Evolutionary conservation across 2,329 filamentous ascomycete species (phyloP).

Genomic region (Tympanopsis confertula): DNA sequence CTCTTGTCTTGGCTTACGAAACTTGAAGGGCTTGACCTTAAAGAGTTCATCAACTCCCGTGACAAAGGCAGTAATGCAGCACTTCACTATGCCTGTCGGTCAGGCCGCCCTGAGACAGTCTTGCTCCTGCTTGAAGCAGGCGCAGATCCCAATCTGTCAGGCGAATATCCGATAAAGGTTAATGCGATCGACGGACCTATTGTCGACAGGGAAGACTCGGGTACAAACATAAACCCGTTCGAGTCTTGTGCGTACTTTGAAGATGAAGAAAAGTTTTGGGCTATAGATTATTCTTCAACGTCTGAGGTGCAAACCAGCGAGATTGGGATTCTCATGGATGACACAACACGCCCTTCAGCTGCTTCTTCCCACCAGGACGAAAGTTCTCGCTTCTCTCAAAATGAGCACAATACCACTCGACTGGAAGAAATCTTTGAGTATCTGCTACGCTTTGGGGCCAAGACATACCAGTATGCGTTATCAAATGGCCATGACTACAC

Average conservation of each 20-base stretch:
- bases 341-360: background rate
- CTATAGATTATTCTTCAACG: constrained; percentile 4
- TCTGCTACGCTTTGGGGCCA: too few species aligned
- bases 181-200: too few species aligned
- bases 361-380: background rate
- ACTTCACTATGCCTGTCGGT: constrained; percentile 11
- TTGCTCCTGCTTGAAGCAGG: constrained; percentile 13
- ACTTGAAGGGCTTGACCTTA: background rate
- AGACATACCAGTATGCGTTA: too few species aligned
- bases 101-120: constrained; percentile 13
- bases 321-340: constrained; percentile 10
- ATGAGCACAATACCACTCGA: background rate
- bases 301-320: constrained; percentile 5
- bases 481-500: too few species aligned
- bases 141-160: constrained; percentile 6
- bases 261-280: constrained; percentile 7
- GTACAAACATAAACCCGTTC: constrained; percentile 5
- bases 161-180: too few species aligned
- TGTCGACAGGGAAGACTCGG: too few species aligned
- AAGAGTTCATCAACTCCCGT: background rate
- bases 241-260: constrained; percentile 9
- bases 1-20: constrained; percentile 7
- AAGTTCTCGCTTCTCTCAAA: background rate
- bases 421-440: too few species aligned
- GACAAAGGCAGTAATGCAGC: constrained; percentile 5